phyloP scores from a whole-genome alignment of 306 rosid genomes.

The Spatholobus suberectus region DNA sequence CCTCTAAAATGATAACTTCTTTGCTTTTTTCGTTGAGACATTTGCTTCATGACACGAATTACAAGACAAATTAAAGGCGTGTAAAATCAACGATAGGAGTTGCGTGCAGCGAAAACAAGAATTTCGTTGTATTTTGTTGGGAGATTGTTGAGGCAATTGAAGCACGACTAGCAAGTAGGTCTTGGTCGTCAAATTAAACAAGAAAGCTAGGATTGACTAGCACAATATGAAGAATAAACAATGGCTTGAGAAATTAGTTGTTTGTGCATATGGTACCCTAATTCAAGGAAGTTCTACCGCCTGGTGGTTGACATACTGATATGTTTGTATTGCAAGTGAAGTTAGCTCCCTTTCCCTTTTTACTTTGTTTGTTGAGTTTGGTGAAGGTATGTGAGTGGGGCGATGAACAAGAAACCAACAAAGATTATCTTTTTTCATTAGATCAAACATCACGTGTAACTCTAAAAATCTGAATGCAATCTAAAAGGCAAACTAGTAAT shows the following conservation, averaged over 20 bases:
- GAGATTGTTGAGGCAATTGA: constrained; percentile 36
- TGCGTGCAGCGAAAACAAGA: constrained; percentile 25
- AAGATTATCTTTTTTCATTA: constrained; percentile 36
- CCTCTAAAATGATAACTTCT: too few relatives aligned
- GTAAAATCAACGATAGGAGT: neutral
- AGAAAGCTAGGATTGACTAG: constrained; percentile 15
- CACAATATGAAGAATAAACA: constrained; percentile 22
- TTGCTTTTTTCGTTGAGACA: neutral
- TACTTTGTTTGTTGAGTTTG: constrained; percentile 78
- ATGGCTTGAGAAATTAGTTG: constrained; percentile 47
- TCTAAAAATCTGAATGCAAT: constrained; percentile 37
- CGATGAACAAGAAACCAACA: constrained; percentile 56
- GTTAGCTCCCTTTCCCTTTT: constrained; percentile 55
- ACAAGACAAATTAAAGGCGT: neutral
- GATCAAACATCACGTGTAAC: constrained; percentile 19
- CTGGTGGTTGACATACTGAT: constrained; percentile 65
- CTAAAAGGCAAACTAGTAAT: constrained; percentile 39
- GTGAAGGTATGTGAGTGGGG: constrained; percentile 60
- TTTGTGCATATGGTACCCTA: constrained; percentile 32
- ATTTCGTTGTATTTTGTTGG: constrained; percentile 21
- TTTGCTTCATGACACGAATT: neutral
- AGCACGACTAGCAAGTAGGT: constrained; percentile 24
- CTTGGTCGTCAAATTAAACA: constrained; percentile 32
- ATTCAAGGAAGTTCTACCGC: constrained; percentile 47
- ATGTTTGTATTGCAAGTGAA: constrained; percentile 72